phyloP scores from a whole-genome alignment of 495 filamentous ascomycete genomes.

The Penicillium dipodomyicola region DNA sequence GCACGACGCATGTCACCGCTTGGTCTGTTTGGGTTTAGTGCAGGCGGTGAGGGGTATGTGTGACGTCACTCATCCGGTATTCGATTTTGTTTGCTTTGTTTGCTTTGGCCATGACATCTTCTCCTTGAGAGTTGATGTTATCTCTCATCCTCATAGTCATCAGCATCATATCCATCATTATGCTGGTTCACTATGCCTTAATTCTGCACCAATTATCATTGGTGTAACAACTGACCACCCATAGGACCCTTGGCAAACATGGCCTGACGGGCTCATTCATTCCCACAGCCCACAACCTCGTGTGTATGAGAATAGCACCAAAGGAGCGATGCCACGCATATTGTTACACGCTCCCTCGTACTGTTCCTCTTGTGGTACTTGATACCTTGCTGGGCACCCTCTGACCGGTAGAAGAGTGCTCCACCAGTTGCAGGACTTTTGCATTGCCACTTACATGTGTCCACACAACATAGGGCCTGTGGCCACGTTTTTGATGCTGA shows the following conservation, averaged over 20 bases:
- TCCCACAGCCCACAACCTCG: conserved; percentile 31
- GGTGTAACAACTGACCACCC: conserved; percentile 32
- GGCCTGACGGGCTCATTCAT: conserved; percentile 37
- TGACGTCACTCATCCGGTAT: conserved; percentile 4
- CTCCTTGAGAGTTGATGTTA: not conserved
- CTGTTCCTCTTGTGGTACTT: conserved; percentile 27
- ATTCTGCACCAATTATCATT: not conserved
- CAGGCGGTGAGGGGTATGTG: not conserved
- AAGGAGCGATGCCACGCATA: conserved; percentile 33
- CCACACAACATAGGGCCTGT: conserved; percentile 34
- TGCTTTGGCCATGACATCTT: conserved; percentile 7
- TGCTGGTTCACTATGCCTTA: not conserved
- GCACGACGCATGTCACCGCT: conserved; percentile 19
- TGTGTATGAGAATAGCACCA: conserved; percentile 40
- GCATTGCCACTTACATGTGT: conserved; percentile 33
- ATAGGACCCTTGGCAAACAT: conserved; percentile 35
- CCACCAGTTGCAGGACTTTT: not conserved
- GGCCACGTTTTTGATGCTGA: conserved; percentile 41
- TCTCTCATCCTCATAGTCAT: not conserved
- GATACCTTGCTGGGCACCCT: conserved; percentile 32
- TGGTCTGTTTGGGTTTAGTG: conserved; percentile 14
- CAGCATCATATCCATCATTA: not conserved
- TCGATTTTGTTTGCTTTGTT: not conserved
- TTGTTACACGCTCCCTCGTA: no score
- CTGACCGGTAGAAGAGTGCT: conserved; percentile 41